A percentile compares a stretch with the other conserved stretches of the same genome.
phyloP scores from a whole-genome alignment of 208 protist genomes.

The Phytomonas serpens region DNA sequence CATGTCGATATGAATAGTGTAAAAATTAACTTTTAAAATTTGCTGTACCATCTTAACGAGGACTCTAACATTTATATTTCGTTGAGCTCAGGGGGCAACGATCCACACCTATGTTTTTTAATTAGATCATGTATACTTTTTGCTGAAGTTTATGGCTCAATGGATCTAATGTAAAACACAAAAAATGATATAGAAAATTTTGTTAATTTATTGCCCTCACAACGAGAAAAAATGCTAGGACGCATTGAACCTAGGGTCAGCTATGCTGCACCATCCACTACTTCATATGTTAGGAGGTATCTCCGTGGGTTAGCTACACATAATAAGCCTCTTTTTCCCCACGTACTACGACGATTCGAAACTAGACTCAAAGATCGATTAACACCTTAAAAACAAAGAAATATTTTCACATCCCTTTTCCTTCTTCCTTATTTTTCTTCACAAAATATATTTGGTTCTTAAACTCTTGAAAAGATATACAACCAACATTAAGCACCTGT shows the following conservation, averaged over 20 bases:
- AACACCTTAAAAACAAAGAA: background rate
- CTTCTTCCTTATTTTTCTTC: background rate
- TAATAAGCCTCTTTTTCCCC: background rate
- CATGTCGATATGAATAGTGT: background rate
- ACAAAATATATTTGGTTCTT: background rate
- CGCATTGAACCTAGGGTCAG: background rate
- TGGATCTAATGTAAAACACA: background rate
- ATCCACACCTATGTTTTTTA: background rate
- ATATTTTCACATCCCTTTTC: background rate
- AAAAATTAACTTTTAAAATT: background rate
- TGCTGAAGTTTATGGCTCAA: background rate
- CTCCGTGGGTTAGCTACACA: background rate
- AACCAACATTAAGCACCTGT: background rate
- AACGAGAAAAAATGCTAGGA: background rate
- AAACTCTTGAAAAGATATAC: background rate
- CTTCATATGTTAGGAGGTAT: background rate
- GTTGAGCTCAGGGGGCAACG: background rate
- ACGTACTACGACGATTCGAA: background rate
- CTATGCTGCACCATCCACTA: background rate
- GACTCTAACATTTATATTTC: background rate
- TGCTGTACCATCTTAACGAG: background rate
- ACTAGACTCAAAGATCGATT: background rate
- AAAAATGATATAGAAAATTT: background rate
- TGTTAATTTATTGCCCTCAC: background rate
- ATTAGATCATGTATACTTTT: background rate